Percentiles rank a stretch among this genome's conserved stretches.
phyloP scores from a whole-genome alignment of 352 stramenopile species.

The Globisporangium iwayamae region DNA sequence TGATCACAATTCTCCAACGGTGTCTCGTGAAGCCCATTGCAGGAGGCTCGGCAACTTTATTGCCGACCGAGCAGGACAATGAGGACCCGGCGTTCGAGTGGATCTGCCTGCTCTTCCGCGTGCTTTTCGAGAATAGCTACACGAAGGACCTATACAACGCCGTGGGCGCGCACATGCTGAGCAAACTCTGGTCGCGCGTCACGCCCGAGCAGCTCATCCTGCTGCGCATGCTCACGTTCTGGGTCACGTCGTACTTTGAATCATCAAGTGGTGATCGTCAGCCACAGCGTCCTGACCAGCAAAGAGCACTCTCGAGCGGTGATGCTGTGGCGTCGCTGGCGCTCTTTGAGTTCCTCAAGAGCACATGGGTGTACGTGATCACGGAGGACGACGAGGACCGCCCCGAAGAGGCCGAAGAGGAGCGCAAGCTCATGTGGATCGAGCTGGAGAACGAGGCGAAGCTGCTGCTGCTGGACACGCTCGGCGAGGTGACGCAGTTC shows the following conservation, averaged over 20 bases:
- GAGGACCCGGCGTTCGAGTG: conserved; percentile 76
- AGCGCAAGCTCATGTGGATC: conserved; percentile 68
- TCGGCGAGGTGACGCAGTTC: conserved; percentile 53
- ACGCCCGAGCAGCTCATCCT: conserved; percentile 80
- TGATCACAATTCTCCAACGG: conserved; percentile 75
- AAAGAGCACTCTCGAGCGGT: conserved; percentile 9
- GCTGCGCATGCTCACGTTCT: conserved; percentile 72
- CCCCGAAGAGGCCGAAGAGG: conserved; percentile 50
- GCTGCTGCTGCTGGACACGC: conserved; percentile 63
- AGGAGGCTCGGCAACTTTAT: neutral
- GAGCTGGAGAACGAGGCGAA: conserved; percentile 76
- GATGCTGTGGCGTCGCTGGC: conserved; percentile 6
- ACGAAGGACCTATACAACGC: conserved; percentile 64
- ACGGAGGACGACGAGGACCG: conserved; percentile 47
- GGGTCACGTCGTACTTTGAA: conserved; percentile 30
- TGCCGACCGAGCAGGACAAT: conserved; percentile 23
- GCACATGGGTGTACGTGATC: conserved; percentile 48
- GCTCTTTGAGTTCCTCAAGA: conserved; percentile 52
- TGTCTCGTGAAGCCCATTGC: conserved; percentile 46
- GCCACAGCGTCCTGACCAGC: conserved; percentile 6
- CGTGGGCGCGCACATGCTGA: conserved; percentile 71
- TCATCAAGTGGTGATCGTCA: neutral
- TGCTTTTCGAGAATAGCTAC: conserved; percentile 48
- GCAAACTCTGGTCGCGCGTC: conserved; percentile 73
- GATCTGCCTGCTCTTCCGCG: conserved; percentile 64